Evolutionary conservation across 2,329 filamentous ascomycete species (phyloP), one percentile per base, ranked within the genome.

Genomic region (Paracamarosporium sp.): DNA sequence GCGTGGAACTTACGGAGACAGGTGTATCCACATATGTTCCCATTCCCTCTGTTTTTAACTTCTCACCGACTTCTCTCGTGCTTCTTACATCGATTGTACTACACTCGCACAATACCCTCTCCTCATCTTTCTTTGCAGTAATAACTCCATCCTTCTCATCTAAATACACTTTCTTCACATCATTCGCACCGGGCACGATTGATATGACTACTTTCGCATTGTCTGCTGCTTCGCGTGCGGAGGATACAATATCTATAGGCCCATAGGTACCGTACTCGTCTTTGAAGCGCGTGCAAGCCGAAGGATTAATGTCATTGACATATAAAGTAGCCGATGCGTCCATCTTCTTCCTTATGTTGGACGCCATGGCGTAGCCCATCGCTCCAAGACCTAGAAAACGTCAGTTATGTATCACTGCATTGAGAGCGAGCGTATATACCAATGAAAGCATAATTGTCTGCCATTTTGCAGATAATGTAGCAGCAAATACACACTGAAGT

Each of bases 361-460:
- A 54, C 12, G 70, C 71, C 72, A 75, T 74, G 6, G 65, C 66
- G 51, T 71, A 73, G 46, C 72, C 72, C 72, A 75, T 75, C 6
- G 70, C 71, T 48, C 72, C 72, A 27, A 75, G 69, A 20, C 72
- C 72, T 73, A 28, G 6, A n/a, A 30, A 6, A 20, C n/a, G 28
- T 56, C 38, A 61, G 47, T n/a, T n/a, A 40, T 46, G 12, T 38
- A 2, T 20, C 30, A 15, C 22, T 5, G 17, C 27, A n/a, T n/a
- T n/a, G 12, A n/a, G 8, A 31, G 27, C 3, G 35, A n/a, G 31
- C 22, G 17, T 17, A 31, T 45, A 31, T 50, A 69, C 71, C 71
- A 17, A 73, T 73, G 61, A 72, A 73, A 20, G 69, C 71, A 47
- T 68, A 70, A 27, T 67, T 65, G n/a, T 73, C 66, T 22, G 60